A percentile compares a stretch with the other conserved stretches of the same genome.
These are phyloP conservation scores for Saprolegnia parasitica DNA, from an alignment of 352 stramenopile species.

Conservation along the genomic window DNA sequence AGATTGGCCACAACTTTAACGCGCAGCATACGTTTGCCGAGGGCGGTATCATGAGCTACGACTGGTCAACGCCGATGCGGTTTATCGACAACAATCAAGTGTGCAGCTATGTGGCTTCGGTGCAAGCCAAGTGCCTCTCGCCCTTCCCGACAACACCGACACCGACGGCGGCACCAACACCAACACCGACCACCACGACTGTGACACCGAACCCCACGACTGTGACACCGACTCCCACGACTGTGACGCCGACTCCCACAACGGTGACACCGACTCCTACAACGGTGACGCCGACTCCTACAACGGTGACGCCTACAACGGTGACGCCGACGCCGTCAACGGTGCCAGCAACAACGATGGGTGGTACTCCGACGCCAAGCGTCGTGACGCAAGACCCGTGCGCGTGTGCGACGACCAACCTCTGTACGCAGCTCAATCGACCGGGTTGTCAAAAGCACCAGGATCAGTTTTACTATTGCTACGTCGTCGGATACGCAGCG, in stretches of 20 bases:
- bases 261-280: neutral
- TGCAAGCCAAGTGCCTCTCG: slow-evolving; percentile 22
- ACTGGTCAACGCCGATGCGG: slow-evolving; percentile 19
- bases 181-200: neutral
- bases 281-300: neutral
- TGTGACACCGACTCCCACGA: neutral
- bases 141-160: neutral
- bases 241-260: neutral
- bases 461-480: slow-evolving; percentile 23
- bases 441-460: slow-evolving; percentile 22
- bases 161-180: neutral
- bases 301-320: neutral
- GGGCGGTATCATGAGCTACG: slow-evolving; percentile 28
- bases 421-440: slow-evolving; percentile 10
- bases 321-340: neutral
- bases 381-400: slow-evolving; percentile 11
- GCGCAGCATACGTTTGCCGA: slow-evolving; percentile 26
- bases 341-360: neutral
- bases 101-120: slow-evolving; percentile 14
- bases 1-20: slow-evolving; percentile 28
- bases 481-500: slow-evolving; percentile 15
- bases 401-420: slow-evolving; percentile 13
- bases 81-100: slow-evolving; percentile 27
- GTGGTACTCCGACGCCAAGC: neutral
- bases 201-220: neutral